Base-by-base conservation (phyloP, 2,329 filamentous ascomycete genomes). In the Fusarium acutatum region DNA sequence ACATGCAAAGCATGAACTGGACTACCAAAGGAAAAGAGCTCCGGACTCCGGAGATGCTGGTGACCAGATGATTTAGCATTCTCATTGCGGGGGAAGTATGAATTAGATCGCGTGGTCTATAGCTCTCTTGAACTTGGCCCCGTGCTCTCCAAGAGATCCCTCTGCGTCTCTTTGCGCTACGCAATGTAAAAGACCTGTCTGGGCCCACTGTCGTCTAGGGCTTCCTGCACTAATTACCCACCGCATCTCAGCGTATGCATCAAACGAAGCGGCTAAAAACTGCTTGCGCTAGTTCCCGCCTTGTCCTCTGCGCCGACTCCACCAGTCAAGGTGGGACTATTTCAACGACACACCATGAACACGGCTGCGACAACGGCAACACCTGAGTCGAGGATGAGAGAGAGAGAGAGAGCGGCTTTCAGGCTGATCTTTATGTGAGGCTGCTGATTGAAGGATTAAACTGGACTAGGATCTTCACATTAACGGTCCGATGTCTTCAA, bases 201-300 rank as follows among this genome's bases (percentile, higher is more conserved):
- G 26, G 64, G 59, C 62, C 66, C 52, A 60, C 41, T 61, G 58
- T 50, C 47, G 56, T 26, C 46, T 65, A 46, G 60, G 60, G 26
- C 62, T 59, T 63, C 38, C 20, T 65, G 40, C 65, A 59, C 65
- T 58, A 34, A 47, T 53, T 38, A 54, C 38, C 66, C 49, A 64
- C 46, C 24, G 41, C 67, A 73, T 64, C 50, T 60, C 67, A 56
- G 44, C 35, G 53, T 70, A 81, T 81, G 80, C 76, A 79, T 74
- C 47, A 80, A 81, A 67, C 66, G 78, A 77, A 74, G 75, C 69
- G 61, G 67, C 74, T 77, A 76, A 73, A 69, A 71, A 47, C 57
- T 58, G 62, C 63, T 50, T 75, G 69, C 75, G 56, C 73, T 81
- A 81, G 80, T 66, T 80, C 80, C 80, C 79, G 80, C 64, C 60